Percentiles rank a stretch among this genome's conserved stretches.
Conservation (phyloP, 2,329 filamentous ascomycete species). For the Berkeleyomyces basicola region DNA sequence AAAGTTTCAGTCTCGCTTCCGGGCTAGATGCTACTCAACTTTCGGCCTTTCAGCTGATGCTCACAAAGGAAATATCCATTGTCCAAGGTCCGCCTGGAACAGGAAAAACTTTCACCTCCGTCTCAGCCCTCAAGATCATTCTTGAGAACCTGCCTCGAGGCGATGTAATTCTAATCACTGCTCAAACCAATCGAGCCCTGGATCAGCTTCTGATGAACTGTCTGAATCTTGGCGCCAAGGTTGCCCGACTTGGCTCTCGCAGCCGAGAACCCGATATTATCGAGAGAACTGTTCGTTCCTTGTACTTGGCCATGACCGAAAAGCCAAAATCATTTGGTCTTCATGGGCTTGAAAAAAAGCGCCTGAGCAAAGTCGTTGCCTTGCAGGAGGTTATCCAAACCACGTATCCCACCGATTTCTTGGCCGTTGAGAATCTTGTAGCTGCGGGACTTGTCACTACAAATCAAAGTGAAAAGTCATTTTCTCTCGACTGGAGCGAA, state of each 20-base stretch:
- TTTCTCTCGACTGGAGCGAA: not conserved
- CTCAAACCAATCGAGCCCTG: constrained; percentile 80
- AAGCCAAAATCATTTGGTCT: not conserved
- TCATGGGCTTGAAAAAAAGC: constrained; percentile 8
- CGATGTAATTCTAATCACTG: constrained; percentile 60
- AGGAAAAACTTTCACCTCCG: constrained; percentile 67
- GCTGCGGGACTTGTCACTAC: constrained; percentile 25
- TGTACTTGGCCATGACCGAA: constrained; percentile 1
- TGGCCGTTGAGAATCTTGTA: constrained; percentile 22
- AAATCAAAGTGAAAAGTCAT: not conserved
- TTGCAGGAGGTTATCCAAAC: not conserved
- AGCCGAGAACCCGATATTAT: constrained; percentile 10
- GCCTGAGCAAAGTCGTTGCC: constrained; percentile 28
- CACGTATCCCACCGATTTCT: not conserved
- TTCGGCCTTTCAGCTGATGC: constrained; percentile 48
- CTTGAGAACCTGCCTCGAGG: constrained; percentile 38
- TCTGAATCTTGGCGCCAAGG: constrained; percentile 33
- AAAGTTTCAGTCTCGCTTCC: constrained; percentile 16
- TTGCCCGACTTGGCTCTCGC: constrained; percentile 37
- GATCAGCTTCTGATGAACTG: constrained; percentile 62
- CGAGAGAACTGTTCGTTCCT: not conserved
- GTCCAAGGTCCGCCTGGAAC: constrained; percentile 67
- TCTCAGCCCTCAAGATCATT: constrained; percentile 50
- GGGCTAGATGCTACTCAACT: constrained; percentile 49
- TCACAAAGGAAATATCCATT: constrained; percentile 56